Evolutionary conservation across 1,284 basidiomycete genomes (phyloP).

Genomic region (Malassezia dermatis): DNA sequence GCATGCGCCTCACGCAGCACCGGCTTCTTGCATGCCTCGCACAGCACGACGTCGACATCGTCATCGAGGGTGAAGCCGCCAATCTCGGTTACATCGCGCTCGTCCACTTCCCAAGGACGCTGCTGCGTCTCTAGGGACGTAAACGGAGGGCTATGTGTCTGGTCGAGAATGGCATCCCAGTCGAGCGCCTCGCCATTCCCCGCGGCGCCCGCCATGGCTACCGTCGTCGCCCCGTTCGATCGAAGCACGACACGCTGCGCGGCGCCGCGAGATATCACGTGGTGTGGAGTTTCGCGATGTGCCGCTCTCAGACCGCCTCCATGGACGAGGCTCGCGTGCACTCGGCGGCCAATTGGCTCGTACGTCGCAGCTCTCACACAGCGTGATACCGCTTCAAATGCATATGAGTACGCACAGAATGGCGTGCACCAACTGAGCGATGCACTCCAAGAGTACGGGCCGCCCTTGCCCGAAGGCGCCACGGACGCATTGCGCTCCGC

Average conservation of each 20-base stretch:
- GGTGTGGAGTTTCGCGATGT: not conserved
- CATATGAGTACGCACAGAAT: not conserved
- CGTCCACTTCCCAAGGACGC: slow-evolving; percentile 33
- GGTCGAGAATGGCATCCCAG: slow-evolving; percentile 12
- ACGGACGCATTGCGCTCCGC: not conserved
- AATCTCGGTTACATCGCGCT: slow-evolving; percentile 41
- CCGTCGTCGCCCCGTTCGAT: not conserved
- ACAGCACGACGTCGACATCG: slow-evolving; percentile 34
- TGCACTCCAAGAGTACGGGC: slow-evolving; percentile 10
- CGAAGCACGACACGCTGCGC: not conserved
- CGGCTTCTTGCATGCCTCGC: slow-evolving; percentile 29
- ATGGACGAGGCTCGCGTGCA: slow-evolving; percentile 3
- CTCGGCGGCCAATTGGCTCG: not conserved
- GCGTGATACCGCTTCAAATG: not conserved
- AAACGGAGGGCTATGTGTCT: slow-evolving; percentile 12
- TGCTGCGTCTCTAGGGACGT: slow-evolving; percentile 9
- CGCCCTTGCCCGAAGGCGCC: not conserved
- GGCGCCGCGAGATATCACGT: not conserved
- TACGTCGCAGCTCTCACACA: not conserved
- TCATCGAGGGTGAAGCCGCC: slow-evolving; percentile 37
- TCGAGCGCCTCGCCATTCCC: not conserved
- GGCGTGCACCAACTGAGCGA: not conserved
- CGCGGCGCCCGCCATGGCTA: not conserved
- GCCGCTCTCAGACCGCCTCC: not conserved
- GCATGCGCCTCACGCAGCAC: slow-evolving; percentile 28